Conservation (phyloP, 441 rosid genomes). For the Erodium texanum region DNA sequence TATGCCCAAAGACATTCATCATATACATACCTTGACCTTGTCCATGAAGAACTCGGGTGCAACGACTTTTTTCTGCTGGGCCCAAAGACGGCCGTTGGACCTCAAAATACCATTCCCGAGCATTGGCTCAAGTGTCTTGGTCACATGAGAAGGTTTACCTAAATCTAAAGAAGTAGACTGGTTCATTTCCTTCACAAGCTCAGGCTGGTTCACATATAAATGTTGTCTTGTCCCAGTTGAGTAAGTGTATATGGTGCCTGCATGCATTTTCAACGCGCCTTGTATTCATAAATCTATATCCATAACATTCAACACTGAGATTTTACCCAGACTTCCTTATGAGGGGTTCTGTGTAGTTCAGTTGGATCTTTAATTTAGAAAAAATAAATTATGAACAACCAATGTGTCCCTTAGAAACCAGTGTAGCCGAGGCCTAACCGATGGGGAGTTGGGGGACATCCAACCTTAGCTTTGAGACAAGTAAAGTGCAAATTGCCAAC, state of each 20-base stretch:
- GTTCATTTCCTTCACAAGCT: constrained; percentile 61
- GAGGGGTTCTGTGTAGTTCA: background rate
- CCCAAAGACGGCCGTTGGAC: constrained; percentile 68
- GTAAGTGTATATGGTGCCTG: constrained; percentile 58
- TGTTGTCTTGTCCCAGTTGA: constrained; percentile 68
- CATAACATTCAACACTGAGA: no score
- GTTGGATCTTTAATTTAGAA: background rate
- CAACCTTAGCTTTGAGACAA: background rate
- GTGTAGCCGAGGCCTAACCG: no score
- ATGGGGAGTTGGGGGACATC: background rate
- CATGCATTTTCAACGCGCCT: background rate
- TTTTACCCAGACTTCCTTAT: no score
- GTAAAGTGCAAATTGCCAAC: background rate
- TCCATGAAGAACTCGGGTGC: constrained; percentile 71
- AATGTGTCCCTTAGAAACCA: no score
- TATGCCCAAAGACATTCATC: no score
- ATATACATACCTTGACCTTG: constrained; percentile 48
- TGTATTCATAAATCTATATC: background rate
- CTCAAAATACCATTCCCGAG: constrained; percentile 66
- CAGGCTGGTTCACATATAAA: constrained; percentile 54
- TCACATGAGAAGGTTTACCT: constrained; percentile 62
- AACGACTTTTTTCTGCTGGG: constrained; percentile 55
- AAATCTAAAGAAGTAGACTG: constrained; percentile 45
- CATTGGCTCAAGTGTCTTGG: constrained; percentile 50
- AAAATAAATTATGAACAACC: background rate